phyloP scores from a whole-genome alignment of 768 basidiomycete genomes.

The Pleurotus pulmonarius region DNA sequence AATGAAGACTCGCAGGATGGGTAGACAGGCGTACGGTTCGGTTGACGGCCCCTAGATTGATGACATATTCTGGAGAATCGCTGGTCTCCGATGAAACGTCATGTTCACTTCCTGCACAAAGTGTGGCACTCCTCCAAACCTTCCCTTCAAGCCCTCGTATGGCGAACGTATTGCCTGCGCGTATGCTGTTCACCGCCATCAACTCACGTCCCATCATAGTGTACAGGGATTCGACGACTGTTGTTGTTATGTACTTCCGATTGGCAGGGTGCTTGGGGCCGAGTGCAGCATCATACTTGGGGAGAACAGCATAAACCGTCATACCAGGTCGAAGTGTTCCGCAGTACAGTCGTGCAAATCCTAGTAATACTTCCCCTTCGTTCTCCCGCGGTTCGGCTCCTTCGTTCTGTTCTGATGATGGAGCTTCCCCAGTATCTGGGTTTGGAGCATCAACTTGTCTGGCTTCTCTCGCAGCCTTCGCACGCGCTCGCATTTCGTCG shows the following conservation, averaged over 20 bases:
- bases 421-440: neutral
- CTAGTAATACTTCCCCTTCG: conserved; percentile 70
- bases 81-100: conserved; percentile 33
- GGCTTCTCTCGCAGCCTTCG: conserved; percentile 47
- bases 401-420: conserved; percentile 14
- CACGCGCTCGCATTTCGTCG: conserved; percentile 75
- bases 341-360: conserved; percentile 92
- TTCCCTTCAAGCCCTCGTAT: conserved; percentile 86
- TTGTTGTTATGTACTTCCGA: conserved; percentile 51
- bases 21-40: conserved; percentile 46
- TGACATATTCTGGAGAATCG: conserved; percentile 47
- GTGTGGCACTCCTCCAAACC: conserved; percentile 86
- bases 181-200: conserved; percentile 75
- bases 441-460: conserved; percentile 18
- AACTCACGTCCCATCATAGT: conserved; percentile 98
- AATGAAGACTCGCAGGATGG: conserved; percentile 5
- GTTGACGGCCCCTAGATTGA: conserved; percentile 76
- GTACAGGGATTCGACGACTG: conserved; percentile 77
- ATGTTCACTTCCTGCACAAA: conserved; percentile 62
- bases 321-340: conserved; percentile 71
- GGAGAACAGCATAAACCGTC: conserved; percentile 70
- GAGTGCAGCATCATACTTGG: conserved; percentile 74
- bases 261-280: conserved; percentile 68
- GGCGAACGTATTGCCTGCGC: conserved; percentile 93
- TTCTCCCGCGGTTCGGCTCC: conserved; percentile 19